A percentile compares a stretch with the other conserved stretches of the same genome.
These are phyloP conservation scores for Pezizomycotina sp. DNA, from an alignment of 2,329 filamentous ascomycete species.

Conservation along the genomic window DNA sequence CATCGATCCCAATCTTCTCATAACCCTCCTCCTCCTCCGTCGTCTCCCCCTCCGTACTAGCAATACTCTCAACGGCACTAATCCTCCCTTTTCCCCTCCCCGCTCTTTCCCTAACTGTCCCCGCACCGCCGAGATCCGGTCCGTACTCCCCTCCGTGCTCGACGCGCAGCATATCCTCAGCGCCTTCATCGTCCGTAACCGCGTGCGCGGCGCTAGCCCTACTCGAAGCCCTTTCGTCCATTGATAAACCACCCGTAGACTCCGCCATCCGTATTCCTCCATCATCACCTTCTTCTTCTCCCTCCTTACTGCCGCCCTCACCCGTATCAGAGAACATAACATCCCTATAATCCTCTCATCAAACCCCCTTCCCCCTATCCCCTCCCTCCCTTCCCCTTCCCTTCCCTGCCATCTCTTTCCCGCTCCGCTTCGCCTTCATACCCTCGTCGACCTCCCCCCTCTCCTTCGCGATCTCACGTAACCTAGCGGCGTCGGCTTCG, in stretches of 20 bases:
- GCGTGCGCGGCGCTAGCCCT: no score
- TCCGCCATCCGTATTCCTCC: constrained; percentile 24
- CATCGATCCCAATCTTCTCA: constrained; percentile 2
- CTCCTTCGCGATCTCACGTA: constrained; percentile 20
- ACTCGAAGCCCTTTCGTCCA: no score
- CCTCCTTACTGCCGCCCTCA: constrained; percentile 27
- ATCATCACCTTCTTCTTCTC: constrained; percentile 34
- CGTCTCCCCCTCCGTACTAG: no score
- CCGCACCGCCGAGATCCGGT: no score
- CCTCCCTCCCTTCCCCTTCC: constrained; percentile 29
- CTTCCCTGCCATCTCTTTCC: constrained; percentile 31
- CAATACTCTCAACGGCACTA: no score
- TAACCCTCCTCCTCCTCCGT: constrained; percentile 18
- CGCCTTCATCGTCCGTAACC: no score
- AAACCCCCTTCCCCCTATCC: constrained; percentile 24
- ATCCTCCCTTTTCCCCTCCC: no score
- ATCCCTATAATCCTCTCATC: constrained; percentile 26
- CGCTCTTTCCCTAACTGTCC: no score
- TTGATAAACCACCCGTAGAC: no score
- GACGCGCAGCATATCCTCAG: no score
- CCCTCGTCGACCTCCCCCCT: constrained; percentile 25
- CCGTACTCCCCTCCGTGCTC: no score
- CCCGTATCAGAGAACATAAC: constrained; percentile 21
- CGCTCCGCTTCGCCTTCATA: constrained; percentile 35
- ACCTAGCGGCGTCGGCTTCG: constrained; percentile 27